Evolutionary conservation across 306 rosid genomes (phyloP), one percentile per base, ranked within the genome.

Genomic region (Pterocarpus santalinus): DNA sequence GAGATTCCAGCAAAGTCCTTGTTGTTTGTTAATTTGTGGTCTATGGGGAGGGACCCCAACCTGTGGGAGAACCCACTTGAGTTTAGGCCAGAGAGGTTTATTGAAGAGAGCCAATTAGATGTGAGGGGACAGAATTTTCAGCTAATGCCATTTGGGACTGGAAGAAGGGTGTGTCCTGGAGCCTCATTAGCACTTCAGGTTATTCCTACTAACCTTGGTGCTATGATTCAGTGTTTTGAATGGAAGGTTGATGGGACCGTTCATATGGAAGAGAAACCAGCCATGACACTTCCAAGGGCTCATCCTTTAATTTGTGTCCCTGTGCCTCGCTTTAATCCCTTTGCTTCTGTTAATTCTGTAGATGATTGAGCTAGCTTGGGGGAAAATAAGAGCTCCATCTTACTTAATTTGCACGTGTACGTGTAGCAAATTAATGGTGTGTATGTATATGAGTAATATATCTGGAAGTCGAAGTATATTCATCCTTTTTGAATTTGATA

Each of bases 11-110:
- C 84, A 7, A 87, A 88, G 52, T 62, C 92, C 0, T 16, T 52
- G 2, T 6, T 92, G 55, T 85, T 75, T 70, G 83, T 92, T 3
- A 94, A 92, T 15, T 51, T 88, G 11, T 94, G 97, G 94, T 84
- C 94, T 1, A 84, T 91, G 53, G 90, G 90, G 1, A 90, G 96
- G 56, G 91, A 90, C 75, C 90, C 94, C 0, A 86, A 79, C 1
- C 15, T 84, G 4, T 91, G 95, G 95, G 88, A 88, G 16, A 80
- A 80, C 2, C 90, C 96, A 0, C 86, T 88, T 35, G 93, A 87
- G 77, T 93, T 93, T 44, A 52, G 60, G 57, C 97, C 93, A 8
- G 91, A 90, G 71, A 91, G 94, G 81, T 93, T 93, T 71, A 30
- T 82, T 49, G 68, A 75, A 17, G 83, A 85, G 3, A 58, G 52